These are phyloP conservation scores for Psidium friedrichsthalianum DNA, from an alignment of 345 rosid species.

Conservation along the genomic window DNA sequence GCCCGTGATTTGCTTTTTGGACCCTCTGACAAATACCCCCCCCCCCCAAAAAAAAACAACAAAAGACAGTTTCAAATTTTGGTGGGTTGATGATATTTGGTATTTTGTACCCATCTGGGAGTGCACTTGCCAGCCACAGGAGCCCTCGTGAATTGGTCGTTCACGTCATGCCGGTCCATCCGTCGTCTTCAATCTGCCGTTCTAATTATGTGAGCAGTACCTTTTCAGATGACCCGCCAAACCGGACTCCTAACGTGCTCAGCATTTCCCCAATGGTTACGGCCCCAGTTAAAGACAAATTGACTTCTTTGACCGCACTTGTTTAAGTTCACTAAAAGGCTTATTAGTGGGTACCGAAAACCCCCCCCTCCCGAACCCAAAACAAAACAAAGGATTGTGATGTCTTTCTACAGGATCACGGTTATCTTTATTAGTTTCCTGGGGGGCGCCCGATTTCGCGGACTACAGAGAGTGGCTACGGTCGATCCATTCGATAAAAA, in stretches of 20 bases:
- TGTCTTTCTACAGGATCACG: too few relatives aligned
- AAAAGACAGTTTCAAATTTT: not conserved
- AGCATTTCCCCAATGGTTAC: not conserved
- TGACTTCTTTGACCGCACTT: not conserved
- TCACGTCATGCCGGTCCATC: not conserved
- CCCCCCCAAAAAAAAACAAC: too few relatives aligned
- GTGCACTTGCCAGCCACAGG: not conserved
- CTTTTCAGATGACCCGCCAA: not conserved
- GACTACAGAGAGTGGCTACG: too few relatives aligned
- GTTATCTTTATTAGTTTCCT: too few relatives aligned
- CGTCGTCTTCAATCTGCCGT: not conserved
- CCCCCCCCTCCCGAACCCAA: too few relatives aligned
- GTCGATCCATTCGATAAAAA: not conserved
- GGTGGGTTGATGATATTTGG: not conserved
- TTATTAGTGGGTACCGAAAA: not conserved
- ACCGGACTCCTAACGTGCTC: not conserved
- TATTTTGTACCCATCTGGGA: not conserved
- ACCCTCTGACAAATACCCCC: not conserved
- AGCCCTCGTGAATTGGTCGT: not conserved
- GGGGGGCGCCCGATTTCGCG: too few relatives aligned
- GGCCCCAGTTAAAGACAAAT: not conserved
- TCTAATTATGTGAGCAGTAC: not conserved
- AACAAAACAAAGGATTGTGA: too few relatives aligned
- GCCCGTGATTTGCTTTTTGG: not conserved
- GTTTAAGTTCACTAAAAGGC: too few relatives aligned